These are phyloP conservation scores for Xylaria curta DNA, from an alignment of 495 filamentous ascomycete species.

Conservation along the genomic window DNA sequence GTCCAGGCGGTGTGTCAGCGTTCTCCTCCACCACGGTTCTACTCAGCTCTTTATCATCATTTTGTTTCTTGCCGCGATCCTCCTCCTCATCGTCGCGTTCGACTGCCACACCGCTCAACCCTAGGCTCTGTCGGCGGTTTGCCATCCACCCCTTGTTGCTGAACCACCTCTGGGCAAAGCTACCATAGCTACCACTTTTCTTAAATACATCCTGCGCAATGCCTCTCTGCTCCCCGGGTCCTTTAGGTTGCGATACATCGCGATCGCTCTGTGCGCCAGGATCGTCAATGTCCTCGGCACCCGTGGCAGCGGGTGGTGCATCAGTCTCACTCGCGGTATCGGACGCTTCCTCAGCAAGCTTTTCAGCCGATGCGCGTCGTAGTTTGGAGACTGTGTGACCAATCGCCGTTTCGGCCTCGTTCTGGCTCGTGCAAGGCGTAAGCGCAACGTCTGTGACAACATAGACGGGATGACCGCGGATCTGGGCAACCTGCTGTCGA, in stretches of 20 bases:
- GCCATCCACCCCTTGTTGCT: conserved; percentile 77
- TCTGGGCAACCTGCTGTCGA: conserved; percentile 85
- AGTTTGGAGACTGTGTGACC: conserved; percentile 63
- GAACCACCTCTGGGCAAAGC: conserved; percentile 90
- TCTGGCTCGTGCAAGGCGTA: conserved; percentile 79
- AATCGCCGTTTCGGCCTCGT: conserved; percentile 75
- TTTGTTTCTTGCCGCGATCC: conserved; percentile 13
- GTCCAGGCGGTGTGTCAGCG: conserved; percentile 32
- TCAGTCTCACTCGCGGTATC: conserved; percentile 51
- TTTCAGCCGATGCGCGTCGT: conserved; percentile 38
- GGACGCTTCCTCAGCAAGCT: conserved; percentile 42
- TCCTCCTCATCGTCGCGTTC: conserved; percentile 16
- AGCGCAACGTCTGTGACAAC: conserved; percentile 84
- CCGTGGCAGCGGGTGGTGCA: conserved; percentile 30
- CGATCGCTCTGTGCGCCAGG: conserved; percentile 40
- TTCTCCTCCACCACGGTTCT: conserved; percentile 43
- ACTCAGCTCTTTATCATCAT: conserved; percentile 37
- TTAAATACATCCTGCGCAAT: conserved; percentile 85
- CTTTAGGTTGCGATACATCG: conserved; percentile 30
- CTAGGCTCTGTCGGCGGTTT: conserved; percentile 62
- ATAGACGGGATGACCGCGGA: conserved; percentile 82
- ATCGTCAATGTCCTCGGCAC: conserved; percentile 42
- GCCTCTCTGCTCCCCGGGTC: conserved; percentile 46
- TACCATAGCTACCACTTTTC: conserved; percentile 78
- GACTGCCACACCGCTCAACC: conserved; percentile 53